A percentile compares a stretch with the other conserved stretches of the same genome.
Conservation (phyloP, 805 yeast species). For the Kodamaea neixiangensis region DNA sequence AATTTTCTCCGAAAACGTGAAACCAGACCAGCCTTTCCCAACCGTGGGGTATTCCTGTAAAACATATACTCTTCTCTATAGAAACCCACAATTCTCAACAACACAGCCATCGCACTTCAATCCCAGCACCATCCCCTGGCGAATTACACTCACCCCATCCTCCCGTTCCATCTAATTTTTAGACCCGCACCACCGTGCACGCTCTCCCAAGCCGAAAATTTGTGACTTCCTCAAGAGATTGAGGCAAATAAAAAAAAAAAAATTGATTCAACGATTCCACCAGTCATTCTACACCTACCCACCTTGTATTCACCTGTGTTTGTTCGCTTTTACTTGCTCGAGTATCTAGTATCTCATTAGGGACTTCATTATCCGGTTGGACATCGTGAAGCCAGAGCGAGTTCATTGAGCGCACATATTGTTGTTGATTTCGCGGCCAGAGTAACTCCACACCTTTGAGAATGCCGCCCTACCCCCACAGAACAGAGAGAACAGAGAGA, state of each 20-base stretch:
- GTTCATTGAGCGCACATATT: too few relatives aligned
- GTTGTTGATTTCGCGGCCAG: too few relatives aligned
- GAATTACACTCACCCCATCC: background rate
- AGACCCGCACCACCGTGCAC: background rate
- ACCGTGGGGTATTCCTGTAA: too few relatives aligned
- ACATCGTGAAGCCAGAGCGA: background rate
- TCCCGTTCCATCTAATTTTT: background rate
- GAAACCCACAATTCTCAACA: background rate
- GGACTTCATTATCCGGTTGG: background rate
- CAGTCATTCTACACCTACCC: background rate
- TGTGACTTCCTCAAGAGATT: background rate
- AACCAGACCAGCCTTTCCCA: background rate
- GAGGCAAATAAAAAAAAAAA: slow-evolving; percentile 1
- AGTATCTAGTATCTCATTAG: background rate
- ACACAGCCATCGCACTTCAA: background rate
- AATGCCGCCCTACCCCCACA: slow-evolving; percentile 12
- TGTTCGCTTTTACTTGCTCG: background rate
- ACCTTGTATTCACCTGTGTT: background rate
- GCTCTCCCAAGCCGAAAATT: background rate
- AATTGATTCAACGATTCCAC: background rate
- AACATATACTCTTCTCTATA: too few relatives aligned
- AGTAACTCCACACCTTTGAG: background rate
- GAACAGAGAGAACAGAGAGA: slow-evolving; percentile 41
- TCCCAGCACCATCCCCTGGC: background rate
- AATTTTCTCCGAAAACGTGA: background rate